Conservation (phyloP, 192 early-diverging fungal species). For the Phycomyces nitens region DNA sequence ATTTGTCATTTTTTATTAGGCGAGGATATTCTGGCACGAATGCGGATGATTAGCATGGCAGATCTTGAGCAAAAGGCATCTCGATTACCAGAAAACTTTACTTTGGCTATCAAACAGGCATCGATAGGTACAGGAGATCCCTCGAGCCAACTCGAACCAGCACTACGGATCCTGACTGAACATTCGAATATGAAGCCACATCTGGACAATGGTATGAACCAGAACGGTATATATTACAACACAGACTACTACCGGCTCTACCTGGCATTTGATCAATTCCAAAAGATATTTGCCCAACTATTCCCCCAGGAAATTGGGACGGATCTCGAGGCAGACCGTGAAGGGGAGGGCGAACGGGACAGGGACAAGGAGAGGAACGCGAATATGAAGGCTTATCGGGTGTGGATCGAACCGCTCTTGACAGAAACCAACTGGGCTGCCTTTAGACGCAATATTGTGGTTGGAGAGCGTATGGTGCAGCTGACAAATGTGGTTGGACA, state of each 20-base stretch:
- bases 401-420: slow-evolving; percentile 34
- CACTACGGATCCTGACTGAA: slow-evolving; percentile 17
- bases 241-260: slow-evolving; percentile 39
- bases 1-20: slow-evolving; percentile 18
- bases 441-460: slow-evolving; percentile 39
- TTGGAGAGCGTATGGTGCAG: slow-evolving; percentile 39
- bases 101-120: slow-evolving; percentile 25
- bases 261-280: slow-evolving; percentile 40
- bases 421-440: slow-evolving; percentile 40
- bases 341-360: slow-evolving; percentile 12
- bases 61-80: slow-evolving; percentile 37
- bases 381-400: slow-evolving; percentile 38
- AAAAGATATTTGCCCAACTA: slow-evolving; percentile 23
- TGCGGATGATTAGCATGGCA: slow-evolving; percentile 28
- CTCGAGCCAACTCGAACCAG: slow-evolving; percentile 18
- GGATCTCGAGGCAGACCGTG: slow-evolving; percentile 7
- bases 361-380: slow-evolving; percentile 33
- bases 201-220: slow-evolving; percentile 42
- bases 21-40: slow-evolving; percentile 35
- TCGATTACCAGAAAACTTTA: slow-evolving; percentile 22
- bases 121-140: background rate
- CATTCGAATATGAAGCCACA: slow-evolving; percentile 40
- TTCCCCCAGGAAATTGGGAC: slow-evolving; percentile 26
- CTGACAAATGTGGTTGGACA: slow-evolving; percentile 36
- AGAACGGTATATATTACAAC: slow-evolving; percentile 43